Evolutionary conservation across 1,284 basidiomycete species (phyloP).

Genomic region (Ustilago cynodontis): DNA sequence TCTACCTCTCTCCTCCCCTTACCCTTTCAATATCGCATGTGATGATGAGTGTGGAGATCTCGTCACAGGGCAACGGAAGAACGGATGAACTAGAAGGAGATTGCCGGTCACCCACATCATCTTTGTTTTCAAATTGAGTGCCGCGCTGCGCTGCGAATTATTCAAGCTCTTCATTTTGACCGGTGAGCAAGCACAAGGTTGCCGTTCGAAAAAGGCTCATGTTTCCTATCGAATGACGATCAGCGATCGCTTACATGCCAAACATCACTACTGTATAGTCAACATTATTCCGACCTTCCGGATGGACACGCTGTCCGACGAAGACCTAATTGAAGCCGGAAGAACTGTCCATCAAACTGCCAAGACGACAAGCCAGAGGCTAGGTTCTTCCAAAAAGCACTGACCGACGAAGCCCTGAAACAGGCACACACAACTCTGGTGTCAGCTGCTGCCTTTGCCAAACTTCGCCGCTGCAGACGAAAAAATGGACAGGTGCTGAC

Average conservation of each 20-base stretch:
- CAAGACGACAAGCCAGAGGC: too few relatives aligned
- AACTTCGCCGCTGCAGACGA: not conserved
- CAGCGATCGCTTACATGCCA: not conserved
- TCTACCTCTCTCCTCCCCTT: too few relatives aligned
- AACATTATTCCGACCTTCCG: not conserved
- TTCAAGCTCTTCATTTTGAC: not conserved
- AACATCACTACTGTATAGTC: not conserved
- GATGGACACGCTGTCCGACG: not conserved
- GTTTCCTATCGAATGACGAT: slow-evolving; percentile 1
- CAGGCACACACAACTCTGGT: not conserved
- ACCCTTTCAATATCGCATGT: not conserved
- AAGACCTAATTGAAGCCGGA: too few relatives aligned
- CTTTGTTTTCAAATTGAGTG: not conserved
- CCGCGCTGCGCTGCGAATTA: not conserved
- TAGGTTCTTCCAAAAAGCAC: too few relatives aligned
- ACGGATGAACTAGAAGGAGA: not conserved
- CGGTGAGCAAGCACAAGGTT: not conserved
- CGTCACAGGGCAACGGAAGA: slow-evolving; percentile 1
- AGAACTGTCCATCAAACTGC: too few relatives aligned
- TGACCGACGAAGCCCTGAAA: not conserved
- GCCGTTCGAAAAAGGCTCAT: not conserved
- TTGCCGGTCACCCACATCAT: not conserved
- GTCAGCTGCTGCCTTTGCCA: not conserved
- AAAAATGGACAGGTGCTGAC: not conserved
- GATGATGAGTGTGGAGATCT: not conserved